phyloP scores from a whole-genome alignment of 2,329 filamentous ascomycete genomes.

The Sarocladium strictum region DNA sequence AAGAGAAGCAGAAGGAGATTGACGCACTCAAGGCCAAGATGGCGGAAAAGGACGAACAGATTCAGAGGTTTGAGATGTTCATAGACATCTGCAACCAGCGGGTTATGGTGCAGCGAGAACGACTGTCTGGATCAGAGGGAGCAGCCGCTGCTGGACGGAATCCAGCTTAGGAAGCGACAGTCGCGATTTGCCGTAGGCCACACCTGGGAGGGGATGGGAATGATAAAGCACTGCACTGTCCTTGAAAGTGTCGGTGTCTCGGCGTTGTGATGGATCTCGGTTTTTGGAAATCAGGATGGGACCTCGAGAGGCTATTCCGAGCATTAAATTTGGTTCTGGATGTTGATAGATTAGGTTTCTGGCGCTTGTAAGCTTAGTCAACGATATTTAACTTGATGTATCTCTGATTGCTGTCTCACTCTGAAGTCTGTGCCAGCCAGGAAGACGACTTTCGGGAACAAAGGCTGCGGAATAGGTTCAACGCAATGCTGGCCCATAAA shows the following conservation, averaged over 20 bases:
- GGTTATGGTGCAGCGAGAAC: conserved; percentile 57
- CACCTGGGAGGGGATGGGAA: not conserved
- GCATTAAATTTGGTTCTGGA: not conserved
- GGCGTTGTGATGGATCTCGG: conserved; percentile 2
- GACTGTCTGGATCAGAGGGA: conserved; percentile 26
- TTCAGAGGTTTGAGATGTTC: conserved; percentile 61
- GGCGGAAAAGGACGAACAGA: conserved; percentile 56
- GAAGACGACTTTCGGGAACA: too few relatives aligned
- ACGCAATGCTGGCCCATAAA: too few relatives aligned
- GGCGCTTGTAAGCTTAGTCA: not conserved
- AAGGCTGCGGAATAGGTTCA: too few relatives aligned
- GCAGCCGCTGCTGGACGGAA: not conserved
- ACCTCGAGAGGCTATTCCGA: not conserved
- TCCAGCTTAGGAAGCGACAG: not conserved
- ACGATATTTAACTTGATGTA: too few relatives aligned
- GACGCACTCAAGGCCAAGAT: conserved; percentile 53
- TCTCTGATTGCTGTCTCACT: not conserved
- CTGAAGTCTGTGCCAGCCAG: too few relatives aligned
- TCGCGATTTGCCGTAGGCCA: not conserved
- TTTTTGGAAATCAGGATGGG: not conserved
- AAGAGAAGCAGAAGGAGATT: conserved; percentile 52
- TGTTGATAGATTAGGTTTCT: not conserved
- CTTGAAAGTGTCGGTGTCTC: not conserved
- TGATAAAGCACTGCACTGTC: not conserved
- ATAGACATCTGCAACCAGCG: conserved; percentile 64